Evolutionary conservation across 2,329 filamentous ascomycete genomes (phyloP).

Genomic region (Albophoma yamanashiensis): DNA sequence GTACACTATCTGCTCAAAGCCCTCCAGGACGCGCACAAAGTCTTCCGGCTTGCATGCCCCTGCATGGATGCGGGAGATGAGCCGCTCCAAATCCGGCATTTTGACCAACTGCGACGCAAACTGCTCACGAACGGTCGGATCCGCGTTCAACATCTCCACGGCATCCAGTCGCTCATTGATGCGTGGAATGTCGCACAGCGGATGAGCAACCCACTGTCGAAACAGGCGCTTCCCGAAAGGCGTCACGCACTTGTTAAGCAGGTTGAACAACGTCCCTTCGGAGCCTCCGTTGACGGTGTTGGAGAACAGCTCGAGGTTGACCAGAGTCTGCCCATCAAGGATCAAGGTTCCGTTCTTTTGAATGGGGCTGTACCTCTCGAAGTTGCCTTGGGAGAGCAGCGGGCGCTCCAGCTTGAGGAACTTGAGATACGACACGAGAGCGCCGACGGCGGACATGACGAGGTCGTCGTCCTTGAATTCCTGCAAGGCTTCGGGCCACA

Average conservation of each 20-base stretch:
- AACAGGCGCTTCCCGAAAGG: slow-evolving; percentile 96
- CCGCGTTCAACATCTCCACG: slow-evolving; percentile 83
- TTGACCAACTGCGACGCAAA: slow-evolving; percentile 83
- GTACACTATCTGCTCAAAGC: slow-evolving; percentile 96
- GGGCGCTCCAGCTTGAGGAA: slow-evolving; percentile 81
- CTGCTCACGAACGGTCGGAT: slow-evolving; percentile 69
- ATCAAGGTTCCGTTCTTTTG: slow-evolving; percentile 82
- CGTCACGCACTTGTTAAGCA: slow-evolving; percentile 90
- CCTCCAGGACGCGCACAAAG: slow-evolving; percentile 86
- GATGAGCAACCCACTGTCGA: slow-evolving; percentile 95
- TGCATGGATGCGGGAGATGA: slow-evolving; percentile 91
- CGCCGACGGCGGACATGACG: slow-evolving; percentile 84
- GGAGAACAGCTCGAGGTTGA: slow-evolving; percentile 94
- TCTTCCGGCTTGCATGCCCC: slow-evolving; percentile 83
- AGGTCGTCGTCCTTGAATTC: slow-evolving; percentile 68
- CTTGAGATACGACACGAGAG: slow-evolving; percentile 75
- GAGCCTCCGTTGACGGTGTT: slow-evolving; percentile 80
- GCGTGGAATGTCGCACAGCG: slow-evolving; percentile 71
- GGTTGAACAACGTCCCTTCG: slow-evolving; percentile 79
- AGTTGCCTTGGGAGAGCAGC: slow-evolving; percentile 81
- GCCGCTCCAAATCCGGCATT: slow-evolving; percentile 85
- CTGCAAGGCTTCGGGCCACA: slow-evolving; percentile 67
- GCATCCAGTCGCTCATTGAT: slow-evolving; percentile 94
- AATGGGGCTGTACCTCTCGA: slow-evolving; percentile 86
- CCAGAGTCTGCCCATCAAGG: slow-evolving; percentile 88